These are phyloP conservation scores for Pachyrhizus erosus DNA, from an alignment of 306 rosid species.

Conservation along the genomic window DNA sequence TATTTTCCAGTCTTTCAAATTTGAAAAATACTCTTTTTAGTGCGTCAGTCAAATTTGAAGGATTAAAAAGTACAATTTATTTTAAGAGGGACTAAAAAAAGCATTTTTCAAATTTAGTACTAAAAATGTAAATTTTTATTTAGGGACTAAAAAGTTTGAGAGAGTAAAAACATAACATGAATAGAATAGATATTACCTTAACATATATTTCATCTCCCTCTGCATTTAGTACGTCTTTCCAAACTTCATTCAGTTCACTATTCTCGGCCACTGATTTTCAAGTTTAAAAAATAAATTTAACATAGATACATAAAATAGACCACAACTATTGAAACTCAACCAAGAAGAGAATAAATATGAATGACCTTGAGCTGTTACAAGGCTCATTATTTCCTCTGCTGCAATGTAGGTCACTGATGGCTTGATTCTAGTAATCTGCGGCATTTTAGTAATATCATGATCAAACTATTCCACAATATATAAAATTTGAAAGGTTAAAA, in stretches of 20 bases:
- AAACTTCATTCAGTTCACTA: slow-evolving; percentile 86
- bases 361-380: slow-evolving; percentile 97
- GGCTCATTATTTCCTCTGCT: slow-evolving; percentile 96
- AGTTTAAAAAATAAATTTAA: slow-evolving; percentile 28
- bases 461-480: neutral
- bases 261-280: slow-evolving; percentile 78
- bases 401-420: slow-evolving; percentile 88
- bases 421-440: slow-evolving; percentile 80
- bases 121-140: too few relatives aligned
- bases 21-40: too few relatives aligned
- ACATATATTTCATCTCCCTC: slow-evolving; percentile 98
- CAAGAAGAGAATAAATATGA: slow-evolving; percentile 31
- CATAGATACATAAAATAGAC: slow-evolving; percentile 14
- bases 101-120: too few relatives aligned
- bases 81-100: too few relatives aligned
- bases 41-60: too few relatives aligned
- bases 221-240: slow-evolving; percentile 92
- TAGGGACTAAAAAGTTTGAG: too few relatives aligned
- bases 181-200: slow-evolving; percentile 60
- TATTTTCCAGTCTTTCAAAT: too few relatives aligned
- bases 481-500: slow-evolving; percentile 32
- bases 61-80: too few relatives aligned
- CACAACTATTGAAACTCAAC: slow-evolving; percentile 25
- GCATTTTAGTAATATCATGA: slow-evolving; percentile 28
- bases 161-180: too few relatives aligned